Evolutionary conservation across 2,329 filamentous ascomycete species (phyloP), one percentile per base, ranked within the genome.

Genomic region (Xenosphaeropsis pyriputrescens): DNA sequence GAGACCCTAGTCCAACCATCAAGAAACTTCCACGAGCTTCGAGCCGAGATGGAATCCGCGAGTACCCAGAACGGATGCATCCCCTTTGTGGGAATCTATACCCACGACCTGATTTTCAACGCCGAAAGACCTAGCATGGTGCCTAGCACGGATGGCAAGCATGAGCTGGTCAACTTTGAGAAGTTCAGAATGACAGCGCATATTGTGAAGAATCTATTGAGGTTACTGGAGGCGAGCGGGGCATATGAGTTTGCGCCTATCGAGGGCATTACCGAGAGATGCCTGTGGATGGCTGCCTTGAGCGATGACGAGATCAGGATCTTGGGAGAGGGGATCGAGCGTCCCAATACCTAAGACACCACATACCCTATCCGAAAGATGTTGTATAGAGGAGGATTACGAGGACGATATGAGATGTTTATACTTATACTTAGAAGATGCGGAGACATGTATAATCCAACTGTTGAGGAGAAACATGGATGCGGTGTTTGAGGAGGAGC

Each of bases 21-120:
- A 29, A 72, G 77, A 45, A 91, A 89, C 54, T 91, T 89, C 48
- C 70, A 81, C 55, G 79, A 72, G 45, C 65, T 91, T 13, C 72
- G 84, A 32, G 70, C 75, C 1, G 84, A 89, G 58, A 91, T 89
- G 84, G 84, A 91, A 56, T 72, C 72, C 6, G 48, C 56, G 31
- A 57, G 53, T n/a, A 57, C 68, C 2, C 77, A 84, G 38, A 67
- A 69, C 29, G 82, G 81, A 2, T 89, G 84, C 49, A 88, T 91
- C 43, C 84, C 84, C 0, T 89, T 91, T 53, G 80, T 91, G 35
- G 84, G 78, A 41, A 77, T 79, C 39, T 91, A 91, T 56, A 89
- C 82, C 2, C 83, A 88, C 50, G 84, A 91, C 52, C 65, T 91
- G 31, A 72, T 88, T 33, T 85, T 83, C 63, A 89, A 88, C 50